Conservation (phyloP, 2,329 filamentous ascomycete genomes). For the Ophiostoma quercus region DNA sequence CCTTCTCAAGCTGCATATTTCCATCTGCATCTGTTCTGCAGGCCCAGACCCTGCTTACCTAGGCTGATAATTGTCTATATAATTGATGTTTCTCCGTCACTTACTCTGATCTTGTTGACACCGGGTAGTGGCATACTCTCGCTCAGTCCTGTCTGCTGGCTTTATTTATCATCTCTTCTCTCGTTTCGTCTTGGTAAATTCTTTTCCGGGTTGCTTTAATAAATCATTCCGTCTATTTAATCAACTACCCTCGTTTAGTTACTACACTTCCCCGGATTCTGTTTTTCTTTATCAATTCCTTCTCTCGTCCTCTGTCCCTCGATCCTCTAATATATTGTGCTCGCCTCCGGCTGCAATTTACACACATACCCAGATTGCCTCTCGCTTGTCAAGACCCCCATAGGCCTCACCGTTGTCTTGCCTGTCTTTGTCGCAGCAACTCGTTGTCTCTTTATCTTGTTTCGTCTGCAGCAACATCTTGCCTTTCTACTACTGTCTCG, state of each 20-base stretch:
- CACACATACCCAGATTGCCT: not conserved
- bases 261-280: not conserved
- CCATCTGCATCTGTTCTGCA: not conserved
- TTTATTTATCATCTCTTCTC: not conserved
- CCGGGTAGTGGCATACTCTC: constrained; percentile 9
- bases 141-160: not conserved
- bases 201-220: not conserved
- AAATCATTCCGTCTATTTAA: not conserved
- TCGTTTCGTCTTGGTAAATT: not conserved
- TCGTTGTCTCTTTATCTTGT: not conserved
- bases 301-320: not conserved
- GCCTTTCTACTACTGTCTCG: not conserved
- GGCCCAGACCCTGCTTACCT: not conserved
- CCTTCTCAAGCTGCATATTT: not conserved
- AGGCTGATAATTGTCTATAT: not conserved
- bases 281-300: not conserved
- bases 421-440: not conserved
- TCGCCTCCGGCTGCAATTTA: not conserved
- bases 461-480: not conserved
- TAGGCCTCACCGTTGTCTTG: not conserved
- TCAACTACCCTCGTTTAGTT: not conserved
- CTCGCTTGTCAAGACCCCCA: constrained; percentile 5
- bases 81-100: not conserved
- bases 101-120: not conserved
- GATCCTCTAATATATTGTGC: not conserved